Percentiles rank a stretch among this genome's conserved stretches.
Evolutionary conservation across 495 filamentous ascomycete species (phyloP).

Genomic region (Amphirosellinia nigrospora): DNA sequence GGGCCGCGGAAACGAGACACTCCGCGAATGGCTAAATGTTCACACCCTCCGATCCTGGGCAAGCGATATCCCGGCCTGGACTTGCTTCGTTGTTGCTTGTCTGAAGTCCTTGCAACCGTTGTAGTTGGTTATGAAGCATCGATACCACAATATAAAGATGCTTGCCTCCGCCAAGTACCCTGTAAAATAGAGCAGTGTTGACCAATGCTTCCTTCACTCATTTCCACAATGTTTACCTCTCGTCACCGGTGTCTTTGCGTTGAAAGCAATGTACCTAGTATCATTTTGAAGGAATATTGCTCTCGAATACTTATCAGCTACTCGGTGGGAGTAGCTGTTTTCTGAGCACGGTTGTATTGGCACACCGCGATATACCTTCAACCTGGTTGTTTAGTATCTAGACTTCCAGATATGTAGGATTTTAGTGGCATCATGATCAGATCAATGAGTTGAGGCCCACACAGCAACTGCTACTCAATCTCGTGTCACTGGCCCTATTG

Average conservation of each 20-base stretch:
- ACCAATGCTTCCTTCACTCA: too few species aligned
- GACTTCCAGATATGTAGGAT: too few species aligned
- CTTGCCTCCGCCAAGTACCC: not conserved
- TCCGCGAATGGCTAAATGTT: constrained; percentile 35
- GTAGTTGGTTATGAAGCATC: constrained; percentile 3
- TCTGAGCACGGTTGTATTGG: too few species aligned
- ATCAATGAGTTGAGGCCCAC: not conserved
- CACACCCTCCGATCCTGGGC: constrained; percentile 32
- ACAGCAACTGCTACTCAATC: not conserved
- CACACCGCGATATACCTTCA: too few species aligned
- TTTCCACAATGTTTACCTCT: too few species aligned
- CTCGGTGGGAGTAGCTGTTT: too few species aligned
- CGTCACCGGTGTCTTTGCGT: not conserved
- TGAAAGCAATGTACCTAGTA: not conserved
- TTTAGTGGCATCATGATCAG: not conserved
- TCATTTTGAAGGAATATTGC: too few species aligned
- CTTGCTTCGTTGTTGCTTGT: constrained; percentile 36
- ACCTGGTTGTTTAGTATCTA: too few species aligned
- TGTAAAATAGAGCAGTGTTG: not conserved
- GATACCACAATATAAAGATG: not conserved
- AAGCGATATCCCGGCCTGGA: constrained; percentile 36
- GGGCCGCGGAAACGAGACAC: constrained; percentile 17
- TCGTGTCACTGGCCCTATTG: not conserved
- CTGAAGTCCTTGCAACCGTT: constrained; percentile 32
- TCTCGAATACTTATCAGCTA: too few species aligned